Evolutionary conservation across 257 asterid genomes (phyloP).

Genomic region (Fraxinus excelsior): DNA sequence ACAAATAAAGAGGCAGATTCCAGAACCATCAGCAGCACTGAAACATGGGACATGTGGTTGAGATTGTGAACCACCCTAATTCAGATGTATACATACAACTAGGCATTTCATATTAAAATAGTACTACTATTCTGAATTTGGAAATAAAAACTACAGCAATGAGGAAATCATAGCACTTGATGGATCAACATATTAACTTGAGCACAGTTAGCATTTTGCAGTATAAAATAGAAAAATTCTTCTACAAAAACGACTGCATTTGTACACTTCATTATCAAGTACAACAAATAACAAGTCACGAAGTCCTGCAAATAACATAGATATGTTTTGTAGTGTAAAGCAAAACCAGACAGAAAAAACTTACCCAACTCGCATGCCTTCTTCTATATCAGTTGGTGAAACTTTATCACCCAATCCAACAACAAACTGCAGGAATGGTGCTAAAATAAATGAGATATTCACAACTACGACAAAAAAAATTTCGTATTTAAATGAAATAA

Average conservation of each 20-base stretch:
- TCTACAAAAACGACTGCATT: not conserved
- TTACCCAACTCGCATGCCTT: conserved; percentile 98
- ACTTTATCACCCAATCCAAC: conserved; percentile 97
- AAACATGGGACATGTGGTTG: not conserved
- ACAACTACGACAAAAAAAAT: not conserved
- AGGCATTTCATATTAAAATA: not conserved
- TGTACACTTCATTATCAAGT: not conserved
- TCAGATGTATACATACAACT: not conserved
- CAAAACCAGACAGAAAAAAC: conserved; percentile 25
- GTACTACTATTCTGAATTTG: not conserved
- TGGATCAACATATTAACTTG: not conserved
- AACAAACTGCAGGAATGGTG: conserved; percentile 65
- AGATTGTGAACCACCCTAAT: not conserved
- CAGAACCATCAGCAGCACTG: not conserved
- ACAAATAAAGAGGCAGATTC: not conserved
- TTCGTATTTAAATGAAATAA: not conserved
- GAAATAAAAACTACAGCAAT: not conserved
- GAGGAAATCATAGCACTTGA: not conserved
- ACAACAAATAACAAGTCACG: conserved; percentile 4
- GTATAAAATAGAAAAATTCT: not conserved
- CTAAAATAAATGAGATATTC: conserved; percentile 7
- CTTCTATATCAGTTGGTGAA: conserved; percentile 97
- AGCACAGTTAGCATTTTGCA: not conserved
- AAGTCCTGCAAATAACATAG: not conserved
- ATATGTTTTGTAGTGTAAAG: not conserved